Conservation (phyloP, 2,329 filamentous ascomycete species). For the Cladosporium sp. region DNA sequence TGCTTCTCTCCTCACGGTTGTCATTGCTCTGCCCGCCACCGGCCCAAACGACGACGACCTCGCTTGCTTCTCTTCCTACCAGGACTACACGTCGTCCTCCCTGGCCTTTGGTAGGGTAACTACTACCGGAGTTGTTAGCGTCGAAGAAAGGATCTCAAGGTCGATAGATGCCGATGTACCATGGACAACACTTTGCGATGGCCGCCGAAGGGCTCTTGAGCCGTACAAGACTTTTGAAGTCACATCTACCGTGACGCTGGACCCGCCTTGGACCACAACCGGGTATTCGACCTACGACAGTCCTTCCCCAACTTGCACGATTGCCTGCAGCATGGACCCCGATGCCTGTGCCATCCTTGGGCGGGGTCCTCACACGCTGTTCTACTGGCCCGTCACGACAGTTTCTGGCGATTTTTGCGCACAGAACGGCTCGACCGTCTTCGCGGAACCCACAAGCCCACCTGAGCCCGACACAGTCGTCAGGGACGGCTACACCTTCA, state of each 20-base stretch:
- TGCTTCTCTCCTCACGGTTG: background rate
- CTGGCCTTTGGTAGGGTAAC: background rate
- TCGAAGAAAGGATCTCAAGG: background rate
- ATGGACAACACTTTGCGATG: constrained; percentile 8
- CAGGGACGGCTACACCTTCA: constrained; percentile 12
- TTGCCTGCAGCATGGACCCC: background rate
- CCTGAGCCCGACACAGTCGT: constrained; percentile 9
- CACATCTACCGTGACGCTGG: background rate
- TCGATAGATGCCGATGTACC: background rate
- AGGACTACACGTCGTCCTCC: constrained; percentile 8
- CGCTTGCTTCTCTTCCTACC: constrained; percentile 13
- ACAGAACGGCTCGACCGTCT: constrained; percentile 8
- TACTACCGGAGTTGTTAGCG: background rate
- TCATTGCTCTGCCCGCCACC: constrained; percentile 5
- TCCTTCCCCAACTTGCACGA: constrained; percentile 4
- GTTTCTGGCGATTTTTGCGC: constrained; percentile 15
- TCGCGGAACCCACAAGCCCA: constrained; percentile 1
- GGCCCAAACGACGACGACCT: constrained; percentile 8
- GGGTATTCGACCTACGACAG: background rate
- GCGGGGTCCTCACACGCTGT: background rate
- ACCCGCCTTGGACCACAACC: background rate
- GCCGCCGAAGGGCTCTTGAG: constrained; percentile 3
- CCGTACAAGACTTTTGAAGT: background rate
- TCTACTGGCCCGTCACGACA: constrained; percentile 14
- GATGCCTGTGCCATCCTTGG: background rate